Percentiles rank a stretch among this genome's conserved stretches.
phyloP scores from a whole-genome alignment of 352 stramenopile genomes.

The Saprolegnia parasitica region DNA sequence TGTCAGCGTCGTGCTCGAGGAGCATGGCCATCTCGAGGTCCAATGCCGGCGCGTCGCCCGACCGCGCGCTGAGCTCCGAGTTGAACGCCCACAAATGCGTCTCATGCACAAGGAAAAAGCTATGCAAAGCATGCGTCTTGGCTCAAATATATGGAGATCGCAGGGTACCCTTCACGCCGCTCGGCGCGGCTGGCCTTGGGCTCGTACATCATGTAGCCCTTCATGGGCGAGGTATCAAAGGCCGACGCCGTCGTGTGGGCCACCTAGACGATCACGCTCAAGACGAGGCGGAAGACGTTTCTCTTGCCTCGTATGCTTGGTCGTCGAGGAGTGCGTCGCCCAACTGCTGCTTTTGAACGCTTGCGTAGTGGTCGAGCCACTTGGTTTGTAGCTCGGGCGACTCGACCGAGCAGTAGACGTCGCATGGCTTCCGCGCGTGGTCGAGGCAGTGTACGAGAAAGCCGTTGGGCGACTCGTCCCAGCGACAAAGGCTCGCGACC shows the following conservation, averaged over 20 bases:
- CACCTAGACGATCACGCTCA: background rate
- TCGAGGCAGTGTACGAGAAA: slow-evolving; percentile 17
- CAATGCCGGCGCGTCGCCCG: background rate
- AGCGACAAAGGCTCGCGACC: background rate
- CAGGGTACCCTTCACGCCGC: background rate
- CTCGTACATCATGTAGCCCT: slow-evolving; percentile 30
- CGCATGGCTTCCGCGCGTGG: background rate
- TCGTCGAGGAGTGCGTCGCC: slow-evolving; percentile 20
- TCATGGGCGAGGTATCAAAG: background rate
- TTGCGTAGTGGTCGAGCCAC: slow-evolving; percentile 6
- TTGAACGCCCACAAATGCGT: background rate
- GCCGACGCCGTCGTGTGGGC: background rate
- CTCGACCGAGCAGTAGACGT: slow-evolving; percentile 9
- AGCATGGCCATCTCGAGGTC: slow-evolving; percentile 3
- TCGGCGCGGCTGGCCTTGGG: background rate
- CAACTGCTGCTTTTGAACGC: background rate
- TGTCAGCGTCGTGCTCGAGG: slow-evolving; percentile 4
- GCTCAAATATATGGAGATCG: no score
- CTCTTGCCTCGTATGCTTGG: slow-evolving; percentile 24
- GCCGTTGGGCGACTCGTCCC: background rate
- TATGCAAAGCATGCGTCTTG: background rate
- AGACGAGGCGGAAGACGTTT: background rate
- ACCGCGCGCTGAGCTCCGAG: slow-evolving; percentile 1
- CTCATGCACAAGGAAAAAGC: slow-evolving; percentile 17
- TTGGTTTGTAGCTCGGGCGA: background rate